phyloP scores from a whole-genome alignment of 2,329 filamentous ascomycete species.

The Lecanicillium sp. region DNA sequence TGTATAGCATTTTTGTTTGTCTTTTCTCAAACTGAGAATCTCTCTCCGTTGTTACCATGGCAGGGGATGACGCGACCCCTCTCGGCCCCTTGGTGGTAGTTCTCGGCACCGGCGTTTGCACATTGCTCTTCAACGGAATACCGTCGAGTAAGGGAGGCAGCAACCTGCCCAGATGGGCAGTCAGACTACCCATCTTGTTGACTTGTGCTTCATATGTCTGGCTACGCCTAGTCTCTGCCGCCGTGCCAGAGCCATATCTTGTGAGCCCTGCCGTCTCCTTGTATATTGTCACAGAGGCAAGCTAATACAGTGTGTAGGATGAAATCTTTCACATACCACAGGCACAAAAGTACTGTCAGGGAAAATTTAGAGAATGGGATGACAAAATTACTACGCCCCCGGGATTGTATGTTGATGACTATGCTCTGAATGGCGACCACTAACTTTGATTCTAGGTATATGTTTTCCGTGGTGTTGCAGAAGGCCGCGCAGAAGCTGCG shows the following conservation, averaged over 20 bases:
- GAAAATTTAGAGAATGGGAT: conserved; percentile 75
- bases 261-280: no score
- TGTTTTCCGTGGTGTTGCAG: conserved; percentile 25
- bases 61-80: conserved; percentile 2
- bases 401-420: conserved; percentile 59
- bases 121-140: conserved; percentile 7
- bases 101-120: conserved; percentile 1
- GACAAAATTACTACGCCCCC: conserved; percentile 96
- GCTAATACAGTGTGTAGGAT: conserved; percentile 44
- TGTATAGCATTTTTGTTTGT: no score
- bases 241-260: conserved; percentile 47
- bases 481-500: background rate
- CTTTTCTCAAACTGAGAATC: no score
- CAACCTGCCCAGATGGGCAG: conserved; percentile 7
- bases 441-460: conserved; percentile 29
- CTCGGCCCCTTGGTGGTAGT: conserved; percentile 5
- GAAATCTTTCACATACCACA: conserved; percentile 88
- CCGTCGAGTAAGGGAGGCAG: conserved; percentile 4
- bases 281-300: no score
- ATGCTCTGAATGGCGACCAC: background rate
- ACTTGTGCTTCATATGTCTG: conserved; percentile 18
- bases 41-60: no score
- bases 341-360: conserved; percentile 76
- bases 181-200: conserved; percentile 7
- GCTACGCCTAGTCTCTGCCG: conserved; percentile 26